Percentiles rank a stretch among this genome's conserved stretches.
Evolutionary conservation across 352 stramenopile species (phyloP).

Genomic region (Pythium coloratum): DNA sequence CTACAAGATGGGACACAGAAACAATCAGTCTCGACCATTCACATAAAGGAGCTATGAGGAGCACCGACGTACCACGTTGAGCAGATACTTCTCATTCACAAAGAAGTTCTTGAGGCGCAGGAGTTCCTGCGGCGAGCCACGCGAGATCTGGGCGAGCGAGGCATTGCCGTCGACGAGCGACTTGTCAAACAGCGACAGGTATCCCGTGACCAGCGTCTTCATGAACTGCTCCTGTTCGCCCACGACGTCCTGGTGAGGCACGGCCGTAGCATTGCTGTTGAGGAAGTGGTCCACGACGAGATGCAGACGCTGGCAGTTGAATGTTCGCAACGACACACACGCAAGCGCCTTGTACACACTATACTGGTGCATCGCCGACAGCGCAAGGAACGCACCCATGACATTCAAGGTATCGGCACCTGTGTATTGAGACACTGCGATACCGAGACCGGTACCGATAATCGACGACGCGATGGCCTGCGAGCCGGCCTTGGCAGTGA

Average conservation of each 20-base stretch:
- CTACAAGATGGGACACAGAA: constrained; percentile 6
- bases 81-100: constrained; percentile 48
- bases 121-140: constrained; percentile 38
- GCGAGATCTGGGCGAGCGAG: constrained; percentile 44
- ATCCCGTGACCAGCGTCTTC: constrained; percentile 48
- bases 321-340: constrained; percentile 60
- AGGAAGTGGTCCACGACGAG: constrained; percentile 54
- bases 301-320: constrained; percentile 69
- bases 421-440: constrained; percentile 61
- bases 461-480: constrained; percentile 95
- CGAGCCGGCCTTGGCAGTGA: constrained; percentile 95
- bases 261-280: constrained; percentile 7
- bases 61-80: constrained; percentile 42
- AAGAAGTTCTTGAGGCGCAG: constrained; percentile 47
- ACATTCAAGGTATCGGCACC: constrained; percentile 52
- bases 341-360: constrained; percentile 61
- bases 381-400: constrained; percentile 46
- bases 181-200: constrained; percentile 45
- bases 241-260: constrained; percentile 32
- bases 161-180: constrained; percentile 54
- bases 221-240: constrained; percentile 61
- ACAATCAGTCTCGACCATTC: no score
- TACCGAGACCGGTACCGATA: constrained; percentile 62
- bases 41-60: background rate
- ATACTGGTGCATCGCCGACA: constrained; percentile 55